Evolutionary conservation across 805 yeast genomes (phyloP).

Genomic region (Candida odintsovae): DNA sequence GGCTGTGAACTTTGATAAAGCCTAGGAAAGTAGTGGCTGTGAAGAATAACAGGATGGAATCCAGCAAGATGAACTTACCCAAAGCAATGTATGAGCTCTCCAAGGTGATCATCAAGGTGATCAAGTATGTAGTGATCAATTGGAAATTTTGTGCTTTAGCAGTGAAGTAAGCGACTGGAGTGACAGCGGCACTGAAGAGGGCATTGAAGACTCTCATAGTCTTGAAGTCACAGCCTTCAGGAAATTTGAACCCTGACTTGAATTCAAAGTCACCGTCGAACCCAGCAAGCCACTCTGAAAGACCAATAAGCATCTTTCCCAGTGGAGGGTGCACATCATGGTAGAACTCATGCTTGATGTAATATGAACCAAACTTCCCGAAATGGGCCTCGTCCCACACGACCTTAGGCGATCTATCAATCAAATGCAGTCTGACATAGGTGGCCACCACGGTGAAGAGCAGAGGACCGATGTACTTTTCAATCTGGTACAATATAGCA

Average conservation of each 20-base stretch:
- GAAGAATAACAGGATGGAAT: conserved; percentile 71
- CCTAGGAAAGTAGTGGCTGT: conserved; percentile 65
- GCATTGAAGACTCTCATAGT: conserved; percentile 73
- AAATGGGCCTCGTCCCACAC: conserved; percentile 93
- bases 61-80: conserved; percentile 70
- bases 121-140: conserved; percentile 48
- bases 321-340: conserved; percentile 87
- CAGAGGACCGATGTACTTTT: conserved; percentile 34
- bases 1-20: conserved; percentile 47
- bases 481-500: conserved; percentile 1
- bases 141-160: conserved; percentile 52
- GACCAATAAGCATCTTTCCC: conserved; percentile 75
- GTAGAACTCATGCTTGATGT: conserved; percentile 72
- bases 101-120: conserved; percentile 56
- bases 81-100: conserved; percentile 67
- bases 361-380: conserved; percentile 81
- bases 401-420: conserved; percentile 51
- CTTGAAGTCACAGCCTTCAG: conserved; percentile 53
- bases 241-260: conserved; percentile 59
- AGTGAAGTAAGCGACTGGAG: conserved; percentile 68
- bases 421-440: conserved; percentile 53
- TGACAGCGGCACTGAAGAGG: conserved; percentile 56
- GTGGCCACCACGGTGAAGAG: conserved; percentile 40
- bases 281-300: conserved; percentile 78
- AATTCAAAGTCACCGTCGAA: conserved; percentile 74